Percentiles rank a stretch among this genome's conserved stretches.
These are phyloP conservation scores for Paramyrothecium sp. DNA, from an alignment of 2,329 filamentous ascomycete species.

Conservation along the genomic window DNA sequence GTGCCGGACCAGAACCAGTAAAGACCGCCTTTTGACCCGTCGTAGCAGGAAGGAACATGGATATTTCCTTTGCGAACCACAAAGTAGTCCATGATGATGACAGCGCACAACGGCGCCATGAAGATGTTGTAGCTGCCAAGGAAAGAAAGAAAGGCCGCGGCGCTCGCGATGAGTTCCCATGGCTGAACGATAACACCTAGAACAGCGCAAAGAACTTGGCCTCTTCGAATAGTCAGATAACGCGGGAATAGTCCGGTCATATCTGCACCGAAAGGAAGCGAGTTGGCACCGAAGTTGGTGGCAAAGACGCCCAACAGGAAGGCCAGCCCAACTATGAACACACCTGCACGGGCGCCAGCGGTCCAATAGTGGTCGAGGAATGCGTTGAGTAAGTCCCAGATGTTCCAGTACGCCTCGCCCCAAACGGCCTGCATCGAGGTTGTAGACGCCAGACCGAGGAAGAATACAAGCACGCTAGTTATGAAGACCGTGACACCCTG, in stretches of 20 bases:
- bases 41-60: constrained; percentile 27
- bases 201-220: constrained; percentile 27
- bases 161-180: constrained; percentile 26
- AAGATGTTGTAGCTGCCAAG: constrained; percentile 24
- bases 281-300: constrained; percentile 25
- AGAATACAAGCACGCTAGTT: constrained; percentile 22
- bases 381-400: constrained; percentile 29
- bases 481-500: constrained; percentile 25
- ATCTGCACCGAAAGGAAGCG: constrained; percentile 30
- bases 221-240: constrained; percentile 28
- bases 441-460: constrained; percentile 26
- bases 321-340: constrained; percentile 25
- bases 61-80: constrained; percentile 25
- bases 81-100: constrained; percentile 33
- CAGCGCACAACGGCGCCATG: constrained; percentile 21
- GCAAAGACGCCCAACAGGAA: constrained; percentile 19
- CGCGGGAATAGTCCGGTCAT: constrained; percentile 27
- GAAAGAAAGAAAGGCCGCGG: constrained; percentile 19
- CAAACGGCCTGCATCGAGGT: constrained; percentile 29
- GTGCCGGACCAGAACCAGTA: constrained; percentile 31
- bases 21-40: constrained; percentile 18
- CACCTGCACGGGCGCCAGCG: constrained; percentile 21
- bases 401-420: constrained; percentile 31
- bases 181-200: constrained; percentile 26
- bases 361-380: constrained; percentile 33